These are phyloP conservation scores for Alternaria ethzedia DNA, from an alignment of 2,329 filamentous ascomycete species.

Conservation along the genomic window DNA sequence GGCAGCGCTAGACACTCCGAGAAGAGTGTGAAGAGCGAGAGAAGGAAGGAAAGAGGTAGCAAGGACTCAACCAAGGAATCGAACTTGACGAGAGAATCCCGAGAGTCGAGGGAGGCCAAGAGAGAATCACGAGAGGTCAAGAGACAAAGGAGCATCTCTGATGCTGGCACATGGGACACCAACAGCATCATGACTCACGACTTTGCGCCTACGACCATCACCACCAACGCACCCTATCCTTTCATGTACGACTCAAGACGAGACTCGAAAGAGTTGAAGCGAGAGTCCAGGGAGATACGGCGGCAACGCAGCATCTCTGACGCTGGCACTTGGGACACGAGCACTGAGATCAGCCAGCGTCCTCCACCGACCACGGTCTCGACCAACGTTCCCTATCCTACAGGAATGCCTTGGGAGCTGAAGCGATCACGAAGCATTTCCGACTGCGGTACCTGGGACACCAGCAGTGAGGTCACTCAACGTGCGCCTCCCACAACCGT, in stretches of 20 bases:
- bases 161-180: constrained; percentile 38
- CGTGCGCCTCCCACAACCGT: constrained; percentile 9
- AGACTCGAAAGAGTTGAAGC: constrained; percentile 14
- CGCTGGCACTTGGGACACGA: constrained; percentile 15
- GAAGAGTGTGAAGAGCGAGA: constrained; percentile 25
- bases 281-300: constrained; percentile 11
- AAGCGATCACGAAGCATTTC: constrained; percentile 8
- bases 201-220: constrained; percentile 22
- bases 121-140: constrained; percentile 11
- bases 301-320: constrained; percentile 10
- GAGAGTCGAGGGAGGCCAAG: constrained; percentile 13
- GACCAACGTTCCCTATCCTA: constrained; percentile 11
- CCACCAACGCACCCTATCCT: constrained; percentile 12
- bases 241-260: constrained; percentile 5
- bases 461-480: constrained; percentile 11
- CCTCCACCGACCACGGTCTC: constrained; percentile 12
- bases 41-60: constrained; percentile 22
- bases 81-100: constrained; percentile 8
- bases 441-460: constrained; percentile 11
- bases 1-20: constrained; percentile 23
- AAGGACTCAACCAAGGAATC: constrained; percentile 25
- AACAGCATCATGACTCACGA: constrained; percentile 27
- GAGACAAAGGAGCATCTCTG: constrained; percentile 20
- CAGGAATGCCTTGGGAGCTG: constrained; percentile 2
- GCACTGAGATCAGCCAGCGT: constrained; percentile 6